Evolutionary conservation across 2,329 filamentous ascomycete species (phyloP), one percentile per base, ranked within the genome.

Genomic region (Neodidymelliopsis sp.): DNA sequence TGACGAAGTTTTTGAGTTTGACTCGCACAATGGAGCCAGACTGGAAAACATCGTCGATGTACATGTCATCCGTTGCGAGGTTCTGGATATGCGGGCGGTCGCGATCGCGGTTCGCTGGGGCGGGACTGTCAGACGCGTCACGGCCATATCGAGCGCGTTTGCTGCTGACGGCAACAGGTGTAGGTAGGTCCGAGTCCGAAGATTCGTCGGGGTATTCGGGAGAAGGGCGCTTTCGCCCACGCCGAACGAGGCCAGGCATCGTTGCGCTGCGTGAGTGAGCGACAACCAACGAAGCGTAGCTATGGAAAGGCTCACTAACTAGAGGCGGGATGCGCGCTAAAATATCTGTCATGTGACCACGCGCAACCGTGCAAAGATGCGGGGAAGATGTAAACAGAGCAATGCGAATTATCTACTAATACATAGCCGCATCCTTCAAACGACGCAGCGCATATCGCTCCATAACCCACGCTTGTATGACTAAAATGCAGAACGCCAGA

Each of bases 1-100:
- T 99, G 45, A 99, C 91, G 63, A 99, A 99, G 73, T 97, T 90
- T 37, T 82, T 83, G 33, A 97, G 81, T 60, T 85, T 88, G 36
- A 99, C 91, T 25, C 92, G 85, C 37, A 97, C 86, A 60, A 99
- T 95, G 8, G 94, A 88, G 9, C 94, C 94, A 2, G 91, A 86
- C 56, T 89, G 65, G 36, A 67, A 67, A 0, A 38, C 53, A 28
- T 66, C 65, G 15, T 64, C 46, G 3, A 6, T 30, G 31, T 59
- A 47, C 20, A 52, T 40, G 8, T 27, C 46, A 27, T 53, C 51
- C 7, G 46, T 22, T 16, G 23, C 65, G 1, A 40, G 51, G 20
- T 63, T 63, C 20, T 62, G 39, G 8, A 6, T 25, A 33, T 57
- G 49, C 24, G 52, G 48, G n/a, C 30, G 40, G 30, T 54, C 45